A percentile compares a stretch with the other conserved stretches of the same genome.
Conservation (phyloP, 441 rosid species). For the Mallotus japonicus region DNA sequence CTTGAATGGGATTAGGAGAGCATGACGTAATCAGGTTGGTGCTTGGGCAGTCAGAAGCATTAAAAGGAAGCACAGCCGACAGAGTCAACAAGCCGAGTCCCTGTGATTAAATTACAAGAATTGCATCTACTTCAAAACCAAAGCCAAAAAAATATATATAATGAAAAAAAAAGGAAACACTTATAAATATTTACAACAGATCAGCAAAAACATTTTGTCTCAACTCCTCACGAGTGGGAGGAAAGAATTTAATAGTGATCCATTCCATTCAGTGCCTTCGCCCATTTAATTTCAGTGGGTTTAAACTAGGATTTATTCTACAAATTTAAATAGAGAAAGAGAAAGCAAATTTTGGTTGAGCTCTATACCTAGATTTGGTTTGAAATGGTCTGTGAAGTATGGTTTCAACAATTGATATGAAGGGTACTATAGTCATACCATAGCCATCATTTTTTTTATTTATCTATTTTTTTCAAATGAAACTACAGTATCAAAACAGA, state of each 20-base stretch:
- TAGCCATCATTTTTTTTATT: background rate
- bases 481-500: no score
- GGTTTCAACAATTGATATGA: background rate
- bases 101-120: slow-evolving; percentile 32
- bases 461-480: background rate
- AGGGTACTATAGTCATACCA: background rate
- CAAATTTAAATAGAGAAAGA: background rate
- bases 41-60: slow-evolving; percentile 30
- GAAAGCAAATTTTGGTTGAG: background rate
- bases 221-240: background rate
- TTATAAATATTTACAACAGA: background rate
- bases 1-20: slow-evolving; percentile 35
- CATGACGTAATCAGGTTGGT: slow-evolving; percentile 19
- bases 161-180: background rate
- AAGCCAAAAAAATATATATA: background rate
- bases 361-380: background rate
- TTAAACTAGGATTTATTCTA: background rate
- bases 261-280: background rate
- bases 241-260: background rate
- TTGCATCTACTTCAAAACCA: background rate
- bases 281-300: background rate
- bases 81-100: slow-evolving; percentile 57
- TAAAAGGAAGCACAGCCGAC: slow-evolving; percentile 44
- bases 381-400: background rate
- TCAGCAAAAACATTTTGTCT: background rate